Percentiles rank a stretch among this genome's conserved stretches.
phyloP scores from a whole-genome alignment of 257 asterid species.

The Salvia rosmarinus region DNA sequence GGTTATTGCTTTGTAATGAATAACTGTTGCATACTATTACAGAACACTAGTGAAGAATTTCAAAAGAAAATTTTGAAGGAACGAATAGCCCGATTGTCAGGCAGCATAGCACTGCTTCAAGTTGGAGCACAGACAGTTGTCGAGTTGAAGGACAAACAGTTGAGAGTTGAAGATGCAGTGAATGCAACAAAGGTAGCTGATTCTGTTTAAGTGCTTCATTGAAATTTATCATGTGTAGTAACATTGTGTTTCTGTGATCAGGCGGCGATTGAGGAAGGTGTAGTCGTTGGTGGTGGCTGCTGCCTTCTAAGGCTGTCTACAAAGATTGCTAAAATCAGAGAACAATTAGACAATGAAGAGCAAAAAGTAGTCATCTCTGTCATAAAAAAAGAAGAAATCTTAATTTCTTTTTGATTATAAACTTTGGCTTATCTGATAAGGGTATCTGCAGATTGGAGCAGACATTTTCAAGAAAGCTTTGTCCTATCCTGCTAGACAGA shows the following conservation, averaged over 20 bases:
- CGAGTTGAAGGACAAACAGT: slow-evolving; percentile 81
- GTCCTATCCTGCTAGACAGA: slow-evolving; percentile 78
- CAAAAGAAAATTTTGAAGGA: slow-evolving; percentile 73
- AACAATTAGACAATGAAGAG: slow-evolving; percentile 70
- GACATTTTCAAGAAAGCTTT: slow-evolving; percentile 74
- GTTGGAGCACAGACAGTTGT: slow-evolving; percentile 89
- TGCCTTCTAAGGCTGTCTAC: slow-evolving; percentile 76
- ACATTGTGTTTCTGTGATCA: slow-evolving; percentile 28
- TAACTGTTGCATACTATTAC: slow-evolving; percentile 33
- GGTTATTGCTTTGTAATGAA: slow-evolving; percentile 5
- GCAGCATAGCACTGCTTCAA: slow-evolving; percentile 80
- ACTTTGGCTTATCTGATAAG: slow-evolving; percentile 5
- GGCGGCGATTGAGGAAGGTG: slow-evolving; percentile 95
- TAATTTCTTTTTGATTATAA: not conserved
- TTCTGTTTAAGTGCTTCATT: not conserved
- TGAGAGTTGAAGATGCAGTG: slow-evolving; percentile 84
- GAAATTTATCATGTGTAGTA: not conserved
- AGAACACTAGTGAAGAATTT: slow-evolving; percentile 75
- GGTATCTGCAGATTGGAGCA: slow-evolving; percentile 71
- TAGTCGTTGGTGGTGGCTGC: slow-evolving; percentile 88
- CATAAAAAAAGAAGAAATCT: not conserved
- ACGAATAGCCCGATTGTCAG: slow-evolving; percentile 82
- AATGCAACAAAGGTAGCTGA: slow-evolving; percentile 84
- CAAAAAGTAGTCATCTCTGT: slow-evolving; percentile 59
- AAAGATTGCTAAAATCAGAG: slow-evolving; percentile 59